Percentiles rank a stretch among this genome's conserved stretches.
Conservation (phyloP, 2,329 filamentous ascomycete species). For the Trichoderma oligosporum region DNA sequence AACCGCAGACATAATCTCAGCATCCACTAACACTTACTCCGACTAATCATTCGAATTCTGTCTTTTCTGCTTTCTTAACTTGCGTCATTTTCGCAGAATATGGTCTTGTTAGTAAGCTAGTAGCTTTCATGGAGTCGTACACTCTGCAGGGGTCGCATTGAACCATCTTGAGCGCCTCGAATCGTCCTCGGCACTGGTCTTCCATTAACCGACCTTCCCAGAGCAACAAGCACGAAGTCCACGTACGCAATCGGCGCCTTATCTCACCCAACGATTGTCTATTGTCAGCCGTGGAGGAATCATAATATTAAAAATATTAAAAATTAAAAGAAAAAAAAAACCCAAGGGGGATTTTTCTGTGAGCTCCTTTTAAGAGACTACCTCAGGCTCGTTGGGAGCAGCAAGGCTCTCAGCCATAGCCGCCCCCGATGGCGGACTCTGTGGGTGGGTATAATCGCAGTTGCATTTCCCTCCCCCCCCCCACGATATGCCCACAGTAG, state of each 20-base stretch:
- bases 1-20: constrained; percentile 3
- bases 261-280: background rate
- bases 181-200: background rate
- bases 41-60: background rate
- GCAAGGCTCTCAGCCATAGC: constrained; percentile 13
- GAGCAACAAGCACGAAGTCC: background rate
- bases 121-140: background rate
- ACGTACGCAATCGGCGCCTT: background rate
- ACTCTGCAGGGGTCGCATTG: background rate
- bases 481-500: background rate
- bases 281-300: background rate
- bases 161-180: background rate
- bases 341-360: background rate
- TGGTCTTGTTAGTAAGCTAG: background rate
- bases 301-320: too few species aligned
- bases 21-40: background rate
- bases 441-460: constrained; percentile 32
- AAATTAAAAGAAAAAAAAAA: background rate
- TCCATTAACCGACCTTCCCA: background rate
- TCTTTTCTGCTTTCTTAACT: background rate
- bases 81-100: background rate
- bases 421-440: constrained; percentile 37
- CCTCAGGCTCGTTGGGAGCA: constrained; percentile 9
- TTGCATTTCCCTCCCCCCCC: background rate
- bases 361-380: background rate